phyloP scores from a whole-genome alignment of 768 basidiomycete genomes.

The Boletus vermiculosoides region DNA sequence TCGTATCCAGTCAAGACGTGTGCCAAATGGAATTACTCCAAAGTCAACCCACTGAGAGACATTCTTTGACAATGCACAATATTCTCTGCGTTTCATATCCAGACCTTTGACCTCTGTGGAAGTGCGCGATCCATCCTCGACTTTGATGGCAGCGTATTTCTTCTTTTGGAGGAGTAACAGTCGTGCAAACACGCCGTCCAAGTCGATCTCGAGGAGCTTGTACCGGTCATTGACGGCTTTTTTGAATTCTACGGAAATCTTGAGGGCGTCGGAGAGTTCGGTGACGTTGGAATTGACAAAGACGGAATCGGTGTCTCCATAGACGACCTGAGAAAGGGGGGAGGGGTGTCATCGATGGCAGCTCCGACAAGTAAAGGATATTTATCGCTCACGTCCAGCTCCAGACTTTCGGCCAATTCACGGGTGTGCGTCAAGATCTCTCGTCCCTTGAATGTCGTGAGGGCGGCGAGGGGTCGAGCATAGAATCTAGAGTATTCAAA shows the following conservation, averaged over 20 bases:
- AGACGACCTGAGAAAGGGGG: constrained; percentile 63
- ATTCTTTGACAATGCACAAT: constrained; percentile 85
- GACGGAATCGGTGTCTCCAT: constrained; percentile 78
- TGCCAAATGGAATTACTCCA: not conserved
- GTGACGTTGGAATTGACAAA: constrained; percentile 96
- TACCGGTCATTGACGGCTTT: constrained; percentile 96
- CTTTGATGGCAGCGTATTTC: constrained; percentile 97
- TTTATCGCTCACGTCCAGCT: constrained; percentile 74
- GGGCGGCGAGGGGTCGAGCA: constrained; percentile 92
- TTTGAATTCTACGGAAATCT: constrained; percentile 91
- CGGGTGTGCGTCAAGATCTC: constrained; percentile 93
- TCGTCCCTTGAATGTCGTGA: constrained; percentile 97
- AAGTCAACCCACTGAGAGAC: constrained; percentile 75
- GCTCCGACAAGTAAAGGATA: not conserved
- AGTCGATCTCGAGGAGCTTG: constrained; percentile 92
- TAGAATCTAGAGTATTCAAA: constrained; percentile 98
- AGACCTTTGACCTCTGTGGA: constrained; percentile 92
- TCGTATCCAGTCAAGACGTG: constrained; percentile 1
- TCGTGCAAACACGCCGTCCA: constrained; percentile 92
- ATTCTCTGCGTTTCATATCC: constrained; percentile 99
- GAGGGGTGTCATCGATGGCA: not conserved
- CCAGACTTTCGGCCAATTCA: constrained; percentile 87
- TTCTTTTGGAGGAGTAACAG: constrained; percentile 95
- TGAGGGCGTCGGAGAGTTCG: constrained; percentile 83
- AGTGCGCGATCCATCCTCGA: constrained; percentile 77